Evolutionary conservation across 2,329 filamentous ascomycete genomes (phyloP).

Genomic region (Aspergillus felis): DNA sequence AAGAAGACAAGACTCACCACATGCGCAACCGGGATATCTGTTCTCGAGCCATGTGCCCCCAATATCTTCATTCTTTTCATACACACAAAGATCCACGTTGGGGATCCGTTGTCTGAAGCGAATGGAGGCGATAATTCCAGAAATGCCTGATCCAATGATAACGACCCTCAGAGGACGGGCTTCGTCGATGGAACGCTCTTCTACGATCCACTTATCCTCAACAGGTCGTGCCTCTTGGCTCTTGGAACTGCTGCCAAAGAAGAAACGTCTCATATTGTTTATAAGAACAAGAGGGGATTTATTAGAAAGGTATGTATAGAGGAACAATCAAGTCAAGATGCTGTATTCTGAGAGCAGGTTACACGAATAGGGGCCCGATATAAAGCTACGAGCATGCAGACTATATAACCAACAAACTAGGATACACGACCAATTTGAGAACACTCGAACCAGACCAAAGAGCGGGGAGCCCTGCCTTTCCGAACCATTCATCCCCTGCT

Average conservation of each 20-base stretch:
- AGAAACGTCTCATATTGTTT: neutral
- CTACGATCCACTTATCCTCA: constrained; percentile 17
- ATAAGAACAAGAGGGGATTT: neutral
- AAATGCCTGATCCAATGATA: constrained; percentile 38
- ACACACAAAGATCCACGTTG: constrained; percentile 33
- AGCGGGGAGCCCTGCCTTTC: neutral
- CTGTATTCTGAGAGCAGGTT: neutral
- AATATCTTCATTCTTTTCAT: constrained; percentile 33
- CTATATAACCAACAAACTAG: neutral
- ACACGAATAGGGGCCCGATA: neutral
- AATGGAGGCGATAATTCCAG: constrained; percentile 37
- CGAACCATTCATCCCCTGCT: neutral
- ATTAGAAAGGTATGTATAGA: neutral
- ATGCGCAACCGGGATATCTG: constrained; percentile 35
- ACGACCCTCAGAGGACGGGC: constrained; percentile 30
- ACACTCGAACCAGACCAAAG: neutral
- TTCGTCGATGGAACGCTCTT: constrained; percentile 32
- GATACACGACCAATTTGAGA: neutral
- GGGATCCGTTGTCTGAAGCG: constrained; percentile 35
- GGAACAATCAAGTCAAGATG: neutral
- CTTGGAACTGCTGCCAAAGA: neutral
- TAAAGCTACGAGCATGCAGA: neutral
- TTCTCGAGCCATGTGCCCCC: constrained; percentile 36
- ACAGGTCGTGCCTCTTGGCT: neutral
- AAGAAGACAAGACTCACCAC: constrained; percentile 18